Base-by-base conservation (phyloP, 129 eudicot species). In the Smallanthus sonchifolius region DNA sequence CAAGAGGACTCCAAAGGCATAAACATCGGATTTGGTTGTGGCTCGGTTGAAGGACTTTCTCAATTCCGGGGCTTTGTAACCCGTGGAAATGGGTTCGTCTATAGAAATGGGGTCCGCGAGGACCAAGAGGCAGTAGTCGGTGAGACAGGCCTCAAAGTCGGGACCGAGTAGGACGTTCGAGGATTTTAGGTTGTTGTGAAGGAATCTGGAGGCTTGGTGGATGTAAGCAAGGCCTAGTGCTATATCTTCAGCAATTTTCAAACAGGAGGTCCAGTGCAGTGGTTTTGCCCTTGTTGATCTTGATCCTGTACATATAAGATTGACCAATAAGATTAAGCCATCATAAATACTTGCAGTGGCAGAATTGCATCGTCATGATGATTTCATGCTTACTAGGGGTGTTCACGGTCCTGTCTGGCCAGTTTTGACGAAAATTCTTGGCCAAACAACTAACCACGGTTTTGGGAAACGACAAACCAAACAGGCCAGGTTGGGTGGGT, bases 241-340 rank as follows among this genome's bases (percentile, higher is more conserved):
- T 72, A 89, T 85, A 43, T 92, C 98, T 84, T 92, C 98, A 16
- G 98, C 96, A n/a, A 92, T 86, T 77, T 92, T 92, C 49, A 92
- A 82, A 70, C 98, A 92, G 3, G 98, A 92, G 8, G 98, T 92
- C 98, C 98, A 92, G 74, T 92, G 98, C 17, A 92, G 88, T 75
- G 98, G 98, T 62, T 89, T 92, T 43, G 97, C 97, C 75, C 89
- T 81, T 17, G 91, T 81, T 61, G 91, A 85, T 77, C 89, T 85
- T 77, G 97, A 86, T 79, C 97, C 97, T 88, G 57, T 71, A 47
- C 49, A 39, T 15, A 49, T 47, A 57, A 67, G 30, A 24, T 24
- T 24, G 30, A 24, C 30, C 30, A 24, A 24, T 24, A 24, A 24
- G 30, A 24, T 24, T 24, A 24, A 24, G 30, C 30, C 30, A 1